phyloP scores from a whole-genome alignment of 2,329 filamentous ascomycete genomes.

The Diaporthe ampelina region DNA sequence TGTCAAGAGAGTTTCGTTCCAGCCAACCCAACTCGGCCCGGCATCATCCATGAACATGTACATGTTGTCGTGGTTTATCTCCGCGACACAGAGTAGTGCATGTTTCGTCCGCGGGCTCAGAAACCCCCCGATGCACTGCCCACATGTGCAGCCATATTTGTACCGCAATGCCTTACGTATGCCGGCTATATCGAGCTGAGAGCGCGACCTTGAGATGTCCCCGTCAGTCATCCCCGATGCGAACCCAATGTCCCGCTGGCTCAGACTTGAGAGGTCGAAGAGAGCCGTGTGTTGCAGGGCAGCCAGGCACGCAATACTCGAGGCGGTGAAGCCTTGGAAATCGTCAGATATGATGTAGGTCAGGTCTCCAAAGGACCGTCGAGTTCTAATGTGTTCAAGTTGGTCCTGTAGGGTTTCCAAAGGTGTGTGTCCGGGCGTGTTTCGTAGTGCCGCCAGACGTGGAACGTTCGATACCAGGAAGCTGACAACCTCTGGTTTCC shows the following conservation, averaged over 20 bases:
- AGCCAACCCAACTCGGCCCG: too few species aligned
- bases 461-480: neutral
- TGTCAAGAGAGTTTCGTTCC: neutral
- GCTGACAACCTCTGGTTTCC: neutral
- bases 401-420: neutral
- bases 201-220: too few species aligned
- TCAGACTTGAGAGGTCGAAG: neutral
- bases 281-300: neutral
- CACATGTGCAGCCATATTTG: constrained; percentile 55
- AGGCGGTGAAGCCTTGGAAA: neutral
- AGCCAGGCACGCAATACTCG: neutral
- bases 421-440: neutral
- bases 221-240: neutral
- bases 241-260: neutral
- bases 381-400: neutral
- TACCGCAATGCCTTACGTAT: constrained; percentile 47
- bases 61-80: constrained; percentile 46
- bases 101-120: constrained; percentile 54
- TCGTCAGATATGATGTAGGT: neutral
- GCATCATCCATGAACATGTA: too few species aligned
- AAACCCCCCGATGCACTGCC: constrained; percentile 53
- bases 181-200: neutral
- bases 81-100: constrained; percentile 48
- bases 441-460: neutral
- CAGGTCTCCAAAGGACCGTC: rapidly evolving